A percentile compares a stretch with the other conserved stretches of the same genome.
These are phyloP conservation scores for Phytophthora hibernalis DNA, from an alignment of 352 stramenopile species.

Conservation along the genomic window DNA sequence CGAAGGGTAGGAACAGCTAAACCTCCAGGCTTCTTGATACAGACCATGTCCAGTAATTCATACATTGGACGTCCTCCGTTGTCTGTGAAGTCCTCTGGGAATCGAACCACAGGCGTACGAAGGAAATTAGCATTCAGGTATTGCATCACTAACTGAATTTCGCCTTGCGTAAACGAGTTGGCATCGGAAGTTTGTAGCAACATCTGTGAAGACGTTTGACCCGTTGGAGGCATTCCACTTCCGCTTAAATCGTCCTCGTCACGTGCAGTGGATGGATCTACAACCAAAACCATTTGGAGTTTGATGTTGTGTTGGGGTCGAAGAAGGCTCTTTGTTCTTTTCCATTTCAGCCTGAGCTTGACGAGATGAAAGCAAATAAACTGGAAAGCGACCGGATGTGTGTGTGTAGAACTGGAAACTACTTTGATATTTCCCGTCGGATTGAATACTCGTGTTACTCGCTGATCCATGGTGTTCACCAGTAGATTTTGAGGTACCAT, in stretches of 20 bases:
- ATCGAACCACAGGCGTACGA: slow-evolving; percentile 60
- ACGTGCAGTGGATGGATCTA: slow-evolving; percentile 47
- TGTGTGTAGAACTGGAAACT: slow-evolving; percentile 60
- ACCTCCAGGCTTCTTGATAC: slow-evolving; percentile 80
- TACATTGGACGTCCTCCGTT: slow-evolving; percentile 79
- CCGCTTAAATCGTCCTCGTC: slow-evolving; percentile 17
- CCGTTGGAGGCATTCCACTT: background rate
- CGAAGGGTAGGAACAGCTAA: slow-evolving; percentile 23
- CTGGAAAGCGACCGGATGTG: slow-evolving; percentile 53
- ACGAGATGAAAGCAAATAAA: slow-evolving; percentile 61
- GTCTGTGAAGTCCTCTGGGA: slow-evolving; percentile 86
- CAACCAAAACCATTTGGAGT: slow-evolving; percentile 43
- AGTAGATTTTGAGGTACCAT: slow-evolving; percentile 1
- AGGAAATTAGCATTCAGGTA: slow-evolving; percentile 91
- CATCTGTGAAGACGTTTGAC: background rate
- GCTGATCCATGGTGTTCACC: background rate
- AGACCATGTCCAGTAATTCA: slow-evolving; percentile 92
- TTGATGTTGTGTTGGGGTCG: slow-evolving; percentile 15
- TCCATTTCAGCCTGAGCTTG: slow-evolving; percentile 51
- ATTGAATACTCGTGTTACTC: slow-evolving; percentile 6
- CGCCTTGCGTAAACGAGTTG: slow-evolving; percentile 39
- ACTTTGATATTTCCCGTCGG: slow-evolving; percentile 1
- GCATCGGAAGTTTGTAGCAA: background rate
- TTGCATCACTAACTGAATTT: slow-evolving; percentile 77
- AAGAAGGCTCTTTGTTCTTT: slow-evolving; percentile 37